Evolutionary conservation across 2,329 filamentous ascomycete genomes (phyloP).

Genomic region (Albifimbria verrucaria): DNA sequence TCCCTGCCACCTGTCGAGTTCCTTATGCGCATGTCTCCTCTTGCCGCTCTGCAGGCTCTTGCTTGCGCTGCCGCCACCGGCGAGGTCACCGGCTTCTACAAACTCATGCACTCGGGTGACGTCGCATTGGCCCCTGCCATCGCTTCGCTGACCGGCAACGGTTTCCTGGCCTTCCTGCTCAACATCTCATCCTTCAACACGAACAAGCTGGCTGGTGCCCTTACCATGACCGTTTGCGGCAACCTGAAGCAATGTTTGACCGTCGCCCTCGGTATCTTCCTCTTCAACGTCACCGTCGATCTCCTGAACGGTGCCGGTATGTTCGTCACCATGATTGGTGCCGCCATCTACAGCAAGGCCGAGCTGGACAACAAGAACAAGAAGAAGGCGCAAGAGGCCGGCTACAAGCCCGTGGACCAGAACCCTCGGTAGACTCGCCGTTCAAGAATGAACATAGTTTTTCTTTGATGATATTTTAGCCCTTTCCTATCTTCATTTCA

Average conservation of each 20-base stretch:
- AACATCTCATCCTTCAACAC: slow-evolving; percentile 57
- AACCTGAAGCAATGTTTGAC: slow-evolving; percentile 58
- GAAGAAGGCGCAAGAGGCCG: slow-evolving; percentile 19
- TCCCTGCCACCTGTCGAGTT: slow-evolving; percentile 57
- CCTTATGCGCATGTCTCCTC: slow-evolving; percentile 59
- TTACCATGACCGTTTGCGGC: slow-evolving; percentile 58
- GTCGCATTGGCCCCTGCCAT: slow-evolving; percentile 32
- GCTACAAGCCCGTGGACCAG: slow-evolving; percentile 34
- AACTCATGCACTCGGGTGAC: slow-evolving; percentile 30
- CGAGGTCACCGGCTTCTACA: slow-evolving; percentile 43
- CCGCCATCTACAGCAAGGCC: slow-evolving; percentile 55
- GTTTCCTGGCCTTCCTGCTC: slow-evolving; percentile 50
- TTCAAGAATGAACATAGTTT: not conserved
- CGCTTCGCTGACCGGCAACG: slow-evolving; percentile 47
- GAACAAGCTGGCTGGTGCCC: slow-evolving; percentile 54
- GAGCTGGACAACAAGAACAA: slow-evolving; percentile 47
- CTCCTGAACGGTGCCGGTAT: slow-evolving; percentile 54
- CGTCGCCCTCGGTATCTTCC: slow-evolving; percentile 49
- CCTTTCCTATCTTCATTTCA: not conserved
- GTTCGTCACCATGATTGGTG: slow-evolving; percentile 51
- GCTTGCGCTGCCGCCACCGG: slow-evolving; percentile 49
- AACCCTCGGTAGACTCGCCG: slow-evolving; percentile 12
- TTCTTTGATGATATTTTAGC: not conserved
- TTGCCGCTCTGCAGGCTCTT: slow-evolving; percentile 54
- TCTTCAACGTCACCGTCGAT: slow-evolving; percentile 49